A percentile compares a stretch with the other conserved stretches of the same genome.
phyloP scores from a whole-genome alignment of 306 rosid genomes.

The Vachellia collinsii region DNA sequence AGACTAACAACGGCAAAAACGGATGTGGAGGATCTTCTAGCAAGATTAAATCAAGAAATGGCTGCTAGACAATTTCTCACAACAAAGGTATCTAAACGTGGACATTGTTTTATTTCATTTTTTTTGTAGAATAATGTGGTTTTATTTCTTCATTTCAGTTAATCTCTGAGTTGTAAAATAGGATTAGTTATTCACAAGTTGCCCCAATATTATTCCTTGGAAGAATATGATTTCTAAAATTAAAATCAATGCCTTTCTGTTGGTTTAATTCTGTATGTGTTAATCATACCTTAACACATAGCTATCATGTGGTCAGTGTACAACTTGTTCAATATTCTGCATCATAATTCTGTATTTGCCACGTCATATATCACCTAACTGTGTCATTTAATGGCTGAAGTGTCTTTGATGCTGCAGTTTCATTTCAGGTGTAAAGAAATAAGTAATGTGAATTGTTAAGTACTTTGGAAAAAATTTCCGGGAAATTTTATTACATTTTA shows the following conservation, averaged over 20 bases:
- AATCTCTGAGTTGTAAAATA: background rate
- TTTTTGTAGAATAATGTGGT: background rate
- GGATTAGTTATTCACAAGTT: constrained; percentile 27
- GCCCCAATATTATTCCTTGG: constrained; percentile 8
- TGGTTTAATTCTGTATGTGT: background rate
- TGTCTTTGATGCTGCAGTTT: constrained; percentile 13
- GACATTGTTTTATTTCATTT: background rate
- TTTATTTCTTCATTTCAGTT: constrained; percentile 23
- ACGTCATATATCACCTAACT: constrained; percentile 6
- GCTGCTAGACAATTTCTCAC: constrained; percentile 78
- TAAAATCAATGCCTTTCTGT: constrained; percentile 5
- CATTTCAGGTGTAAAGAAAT: background rate
- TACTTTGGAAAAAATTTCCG: background rate
- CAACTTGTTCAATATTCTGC: background rate
- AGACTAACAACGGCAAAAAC: constrained; percentile 68
- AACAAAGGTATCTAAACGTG: constrained; percentile 58
- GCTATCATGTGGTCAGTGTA: constrained; percentile 9
- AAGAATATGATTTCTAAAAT: constrained; percentile 11
- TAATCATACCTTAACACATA: constrained; percentile 13
- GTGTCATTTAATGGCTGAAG: constrained; percentile 4
- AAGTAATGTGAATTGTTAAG: constrained; percentile 12
- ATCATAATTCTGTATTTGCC: background rate
- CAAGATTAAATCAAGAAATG: constrained; percentile 87
- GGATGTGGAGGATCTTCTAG: constrained; percentile 79
- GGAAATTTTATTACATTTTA: background rate